Base-by-base conservation (phyloP, 495 filamentous ascomycete genomes). In the Corynascus novoguineensis region DNA sequence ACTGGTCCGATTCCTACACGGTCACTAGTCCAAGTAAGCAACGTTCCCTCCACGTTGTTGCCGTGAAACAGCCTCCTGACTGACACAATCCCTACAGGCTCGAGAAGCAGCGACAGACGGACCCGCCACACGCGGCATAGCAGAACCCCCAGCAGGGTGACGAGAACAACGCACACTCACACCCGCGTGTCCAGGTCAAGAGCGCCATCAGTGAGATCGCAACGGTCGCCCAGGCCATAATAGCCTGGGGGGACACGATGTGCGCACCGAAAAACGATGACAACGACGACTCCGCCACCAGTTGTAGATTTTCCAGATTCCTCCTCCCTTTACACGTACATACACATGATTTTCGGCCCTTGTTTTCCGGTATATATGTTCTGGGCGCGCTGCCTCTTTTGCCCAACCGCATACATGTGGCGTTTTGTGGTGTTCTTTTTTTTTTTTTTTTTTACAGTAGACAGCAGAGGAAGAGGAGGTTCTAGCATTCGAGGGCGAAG, bases 11-110 rank as follows among this genome's bases (percentile, higher is more conserved):
- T 47, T 72, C 67, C 53, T 75, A 76, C 58, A 71, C 76, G 34
- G 71, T 61, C 24, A 70, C 70, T 53, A 77, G 71, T 61, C 71
- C 74, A 60, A 80, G 79, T 81, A 65, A 72, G 76, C 66, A 25
- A 25, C n/a, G 6, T 50, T 17, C 22, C 17, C 22, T 10, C 19
- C 25, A 12, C 32, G n/a, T n/a, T n/a, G n/a, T n/a, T 17, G 0
- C 8, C 45, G 12, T 25, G 8, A 27, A 12, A 24, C 17, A 14
- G 41, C 58, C 53, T 60, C 31, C 38, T 52, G 9, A 49, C 63
- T 69, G 55, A 69, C 56, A 45, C 25, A 6, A 21, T 14, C 12
- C 5, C 14, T 9, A 49, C 53, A 79, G 78, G 77, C 58, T 79
- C 76, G 49, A 45, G 63, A n/a, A 71, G 68, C 52, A 64, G 60